Evolutionary conservation across 805 yeast genomes (phyloP).

Genomic region (Teunomyces tritomae): DNA sequence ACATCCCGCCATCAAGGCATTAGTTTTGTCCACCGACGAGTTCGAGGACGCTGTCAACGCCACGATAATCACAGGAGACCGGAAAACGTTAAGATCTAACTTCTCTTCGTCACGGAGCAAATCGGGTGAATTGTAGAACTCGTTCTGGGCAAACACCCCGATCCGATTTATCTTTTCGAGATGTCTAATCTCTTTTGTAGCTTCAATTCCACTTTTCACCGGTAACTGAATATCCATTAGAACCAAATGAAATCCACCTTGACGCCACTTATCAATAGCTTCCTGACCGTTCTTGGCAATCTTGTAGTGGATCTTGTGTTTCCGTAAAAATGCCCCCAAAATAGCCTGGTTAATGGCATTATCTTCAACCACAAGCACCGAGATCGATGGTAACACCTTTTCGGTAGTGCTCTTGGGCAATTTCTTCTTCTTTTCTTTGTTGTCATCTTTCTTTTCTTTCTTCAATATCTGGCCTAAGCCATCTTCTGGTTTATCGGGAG

Average conservation of each 20-base stretch:
- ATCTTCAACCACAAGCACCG: constrained; percentile 93
- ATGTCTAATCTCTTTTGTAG: constrained; percentile 85
- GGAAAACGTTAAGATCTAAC: constrained; percentile 60
- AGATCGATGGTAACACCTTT: constrained; percentile 81
- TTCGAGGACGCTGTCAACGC: constrained; percentile 90
- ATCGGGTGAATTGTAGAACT: constrained; percentile 18
- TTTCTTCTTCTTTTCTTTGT: background rate
- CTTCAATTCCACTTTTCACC: constrained; percentile 92
- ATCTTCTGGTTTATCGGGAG: constrained; percentile 6
- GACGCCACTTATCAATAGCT: constrained; percentile 91
- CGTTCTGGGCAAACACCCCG: constrained; percentile 58
- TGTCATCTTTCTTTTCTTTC: background rate
- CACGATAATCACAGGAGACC: constrained; percentile 95
- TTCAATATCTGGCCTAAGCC: background rate
- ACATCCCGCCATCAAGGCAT: constrained; percentile 95
- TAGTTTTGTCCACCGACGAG: constrained; percentile 77
- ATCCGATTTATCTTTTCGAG: constrained; percentile 77
- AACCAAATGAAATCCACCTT: constrained; percentile 91
- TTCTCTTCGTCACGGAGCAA: constrained; percentile 46
- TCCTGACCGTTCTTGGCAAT: constrained; percentile 93
- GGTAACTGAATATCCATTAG: constrained; percentile 98
- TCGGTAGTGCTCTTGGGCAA: constrained; percentile 39
- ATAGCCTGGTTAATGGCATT: constrained; percentile 91
- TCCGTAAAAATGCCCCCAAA: constrained; percentile 81
- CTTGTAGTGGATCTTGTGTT: constrained; percentile 78